These are phyloP conservation scores for Tulasnella sp. DNA, from an alignment of 768 basidiomycete genomes.

Conservation along the genomic window DNA sequence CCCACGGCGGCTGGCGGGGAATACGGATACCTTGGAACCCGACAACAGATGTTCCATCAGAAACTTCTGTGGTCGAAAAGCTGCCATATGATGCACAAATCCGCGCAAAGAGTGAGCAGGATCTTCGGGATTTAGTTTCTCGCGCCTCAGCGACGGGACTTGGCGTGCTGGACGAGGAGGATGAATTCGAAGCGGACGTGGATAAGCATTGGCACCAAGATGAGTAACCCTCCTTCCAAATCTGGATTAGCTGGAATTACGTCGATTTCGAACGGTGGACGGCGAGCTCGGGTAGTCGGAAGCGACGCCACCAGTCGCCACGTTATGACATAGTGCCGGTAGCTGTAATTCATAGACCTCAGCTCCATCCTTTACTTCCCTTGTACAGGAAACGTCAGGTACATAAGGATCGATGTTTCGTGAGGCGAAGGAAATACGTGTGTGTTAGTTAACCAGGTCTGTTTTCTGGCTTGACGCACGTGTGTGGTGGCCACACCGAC, in stretches of 20 bases:
- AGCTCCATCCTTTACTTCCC: no score
- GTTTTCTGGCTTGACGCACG: no score
- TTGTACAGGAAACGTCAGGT: no score
- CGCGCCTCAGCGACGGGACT: conserved; percentile 15
- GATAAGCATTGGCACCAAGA: conserved; percentile 51
- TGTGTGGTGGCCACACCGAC: no score
- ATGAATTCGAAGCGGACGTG: conserved; percentile 43
- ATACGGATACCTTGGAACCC: conserved; percentile 14
- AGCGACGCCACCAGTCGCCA: no score
- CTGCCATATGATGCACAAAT: not conserved
- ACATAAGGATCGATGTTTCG: no score
- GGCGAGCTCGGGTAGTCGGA: no score
- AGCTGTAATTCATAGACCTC: no score
- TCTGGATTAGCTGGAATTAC: not conserved
- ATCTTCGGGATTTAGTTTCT: conserved; percentile 30
- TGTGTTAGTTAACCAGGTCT: no score
- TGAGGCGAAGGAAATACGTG: no score
- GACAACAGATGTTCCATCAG: not conserved
- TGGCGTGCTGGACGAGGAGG: conserved; percentile 5
- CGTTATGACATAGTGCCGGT: no score
- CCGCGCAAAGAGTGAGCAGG: conserved; percentile 7
- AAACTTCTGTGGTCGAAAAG: not conserved
- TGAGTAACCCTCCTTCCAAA: conserved; percentile 33
- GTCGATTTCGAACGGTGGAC: not conserved
- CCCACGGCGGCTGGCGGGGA: conserved; percentile 24